phyloP scores from a whole-genome alignment of 208 protist species.

The Wallacemonas rigidus region DNA sequence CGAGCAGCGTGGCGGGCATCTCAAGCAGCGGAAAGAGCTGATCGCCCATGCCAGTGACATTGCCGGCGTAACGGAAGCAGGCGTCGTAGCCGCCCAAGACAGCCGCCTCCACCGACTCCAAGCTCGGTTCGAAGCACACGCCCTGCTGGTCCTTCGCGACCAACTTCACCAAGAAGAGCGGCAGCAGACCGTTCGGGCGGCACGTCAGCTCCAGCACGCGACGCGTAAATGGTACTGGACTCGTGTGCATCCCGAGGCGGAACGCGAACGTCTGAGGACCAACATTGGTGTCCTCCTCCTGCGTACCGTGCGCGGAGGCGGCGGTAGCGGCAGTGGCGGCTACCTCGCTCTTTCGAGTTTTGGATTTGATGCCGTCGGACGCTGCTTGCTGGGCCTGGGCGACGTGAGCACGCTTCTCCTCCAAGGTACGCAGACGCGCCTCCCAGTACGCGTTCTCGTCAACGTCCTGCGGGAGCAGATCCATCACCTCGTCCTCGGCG shows the following conservation, averaged over 20 bases:
- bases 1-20: slow-evolving; percentile 53
- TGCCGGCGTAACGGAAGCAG: slow-evolving; percentile 79
- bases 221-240: slow-evolving; percentile 55
- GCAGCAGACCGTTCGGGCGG: slow-evolving; percentile 64
- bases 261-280: slow-evolving; percentile 47
- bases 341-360: slow-evolving; percentile 23
- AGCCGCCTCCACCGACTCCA: slow-evolving; percentile 63
- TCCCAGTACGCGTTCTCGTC: slow-evolving; percentile 73
- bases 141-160: slow-evolving; percentile 38
- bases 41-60: slow-evolving; percentile 85
- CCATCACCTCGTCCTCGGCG: slow-evolving; percentile 31
- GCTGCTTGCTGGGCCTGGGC: slow-evolving; percentile 18
- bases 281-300: slow-evolving; percentile 14
- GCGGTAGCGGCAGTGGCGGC: slow-evolving; percentile 10
- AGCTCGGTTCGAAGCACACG: slow-evolving; percentile 67
- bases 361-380: slow-evolving; percentile 11
- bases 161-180: slow-evolving; percentile 86
- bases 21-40: slow-evolving; percentile 91
- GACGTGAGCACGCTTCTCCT: slow-evolving; percentile 2
- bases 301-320: slow-evolving; percentile 11
- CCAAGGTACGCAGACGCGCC: slow-evolving; percentile 21
- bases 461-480: slow-evolving; percentile 68
- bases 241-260: slow-evolving; percentile 52
- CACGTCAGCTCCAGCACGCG: slow-evolving; percentile 80
- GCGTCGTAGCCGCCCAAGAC: slow-evolving; percentile 71